Percentiles rank a stretch among this genome's conserved stretches.
Conservation (phyloP, 2,329 filamentous ascomycete genomes). For the Didymella pinodella region DNA sequence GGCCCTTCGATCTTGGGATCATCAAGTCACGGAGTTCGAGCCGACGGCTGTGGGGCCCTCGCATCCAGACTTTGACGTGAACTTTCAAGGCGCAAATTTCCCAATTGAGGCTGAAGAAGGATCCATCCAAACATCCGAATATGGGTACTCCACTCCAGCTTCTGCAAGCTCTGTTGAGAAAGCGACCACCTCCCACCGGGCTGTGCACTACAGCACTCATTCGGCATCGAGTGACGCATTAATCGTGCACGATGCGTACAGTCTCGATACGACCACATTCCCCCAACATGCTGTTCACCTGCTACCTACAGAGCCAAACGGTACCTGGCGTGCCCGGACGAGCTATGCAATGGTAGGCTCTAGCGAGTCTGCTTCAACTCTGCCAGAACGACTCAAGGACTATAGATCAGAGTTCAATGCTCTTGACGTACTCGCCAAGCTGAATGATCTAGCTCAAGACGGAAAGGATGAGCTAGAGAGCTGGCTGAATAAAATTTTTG, state of each 20-base stretch:
- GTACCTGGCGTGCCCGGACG: constrained; percentile 12
- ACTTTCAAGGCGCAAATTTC: background rate
- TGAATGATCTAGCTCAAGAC: background rate
- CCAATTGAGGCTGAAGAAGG: background rate
- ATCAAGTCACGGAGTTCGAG: background rate
- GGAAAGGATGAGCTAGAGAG: background rate
- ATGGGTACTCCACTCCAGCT: background rate
- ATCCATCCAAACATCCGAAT: background rate
- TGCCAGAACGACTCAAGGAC: background rate
- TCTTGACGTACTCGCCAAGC: background rate
- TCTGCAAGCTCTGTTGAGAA: background rate
- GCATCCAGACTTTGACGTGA: background rate
- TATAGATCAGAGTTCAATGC: background rate
- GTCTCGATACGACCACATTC: constrained; percentile 22
- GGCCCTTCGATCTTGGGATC: constrained; percentile 1
- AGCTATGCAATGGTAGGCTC: constrained; percentile 3
- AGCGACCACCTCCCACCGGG: no score
- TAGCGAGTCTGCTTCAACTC: background rate
- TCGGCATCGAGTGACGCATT: background rate
- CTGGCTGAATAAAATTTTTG: constrained; percentile 2
- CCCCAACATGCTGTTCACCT: constrained; percentile 10
- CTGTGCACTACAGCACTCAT: background rate
- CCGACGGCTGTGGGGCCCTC: background rate
- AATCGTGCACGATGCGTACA: background rate
- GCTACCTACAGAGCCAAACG: constrained; percentile 23